Evolutionary conservation across 148 eudicot genomes (phyloP).

Genomic region (Rhododendron mucronatum): DNA sequence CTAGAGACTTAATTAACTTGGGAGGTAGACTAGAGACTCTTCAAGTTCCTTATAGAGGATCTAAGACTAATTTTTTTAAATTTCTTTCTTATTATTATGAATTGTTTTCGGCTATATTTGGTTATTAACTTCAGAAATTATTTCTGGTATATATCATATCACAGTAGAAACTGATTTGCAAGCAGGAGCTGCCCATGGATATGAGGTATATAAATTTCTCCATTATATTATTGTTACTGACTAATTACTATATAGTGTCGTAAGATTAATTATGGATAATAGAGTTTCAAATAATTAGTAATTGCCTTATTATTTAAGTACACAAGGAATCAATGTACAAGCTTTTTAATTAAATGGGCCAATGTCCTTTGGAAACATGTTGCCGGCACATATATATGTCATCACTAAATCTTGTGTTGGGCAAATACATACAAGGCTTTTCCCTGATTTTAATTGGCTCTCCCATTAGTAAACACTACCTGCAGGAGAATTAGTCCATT

Average conservation of each 20-base stretch:
- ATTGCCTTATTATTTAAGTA: too few relatives aligned
- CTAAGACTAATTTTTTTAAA: too few relatives aligned
- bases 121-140: too few relatives aligned
- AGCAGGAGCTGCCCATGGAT: slow-evolving; percentile 85
- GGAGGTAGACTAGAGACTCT: too few relatives aligned
- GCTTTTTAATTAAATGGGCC: too few relatives aligned
- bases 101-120: too few relatives aligned
- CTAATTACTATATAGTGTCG: neutral
- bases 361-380: too few relatives aligned
- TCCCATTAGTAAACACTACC: neutral
- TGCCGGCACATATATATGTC: neutral
- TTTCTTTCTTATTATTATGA: too few relatives aligned
- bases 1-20: too few relatives aligned
- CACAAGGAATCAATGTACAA: too few relatives aligned
- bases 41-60: too few relatives aligned
- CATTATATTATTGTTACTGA: neutral
- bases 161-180: slow-evolving; percentile 95
- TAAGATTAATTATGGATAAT: neutral
- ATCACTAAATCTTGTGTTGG: neutral
- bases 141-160: neutral
- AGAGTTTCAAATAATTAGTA: neutral
- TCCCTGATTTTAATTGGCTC: neutral
- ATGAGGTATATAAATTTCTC: slow-evolving; percentile 41
- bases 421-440: neutral
- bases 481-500: too few relatives aligned